These are phyloP conservation scores for Talaromyces thailandensis DNA, from an alignment of 495 filamentous ascomycete species.

Conservation along the genomic window DNA sequence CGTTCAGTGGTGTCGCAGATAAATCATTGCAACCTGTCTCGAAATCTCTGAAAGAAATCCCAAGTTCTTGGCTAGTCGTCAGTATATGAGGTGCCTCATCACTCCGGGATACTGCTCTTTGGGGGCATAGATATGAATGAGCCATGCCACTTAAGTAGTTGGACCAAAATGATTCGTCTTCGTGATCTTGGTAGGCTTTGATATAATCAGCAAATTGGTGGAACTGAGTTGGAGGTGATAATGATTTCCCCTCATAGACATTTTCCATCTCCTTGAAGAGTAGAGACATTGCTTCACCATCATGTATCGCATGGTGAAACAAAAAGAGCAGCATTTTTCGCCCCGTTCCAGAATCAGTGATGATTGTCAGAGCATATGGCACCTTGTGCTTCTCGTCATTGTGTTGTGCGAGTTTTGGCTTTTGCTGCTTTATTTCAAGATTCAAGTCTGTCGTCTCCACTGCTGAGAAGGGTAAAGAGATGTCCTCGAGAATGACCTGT, in stretches of 20 bases:
- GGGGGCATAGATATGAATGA: slow-evolving; percentile 34
- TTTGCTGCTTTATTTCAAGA: slow-evolving; percentile 12
- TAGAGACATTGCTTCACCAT: slow-evolving; percentile 58
- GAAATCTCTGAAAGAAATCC: slow-evolving; percentile 31
- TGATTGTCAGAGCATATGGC: slow-evolving; percentile 21
- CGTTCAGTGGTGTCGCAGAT: slow-evolving; percentile 51
- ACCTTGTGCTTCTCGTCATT: slow-evolving; percentile 14
- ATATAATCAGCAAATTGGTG: slow-evolving; percentile 38
- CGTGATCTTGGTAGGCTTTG: slow-evolving; percentile 18
- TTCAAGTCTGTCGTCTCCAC: slow-evolving; percentile 12
- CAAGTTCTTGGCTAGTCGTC: slow-evolving; percentile 11
- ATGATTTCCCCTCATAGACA: slow-evolving; percentile 26
- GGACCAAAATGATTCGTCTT: slow-evolving; percentile 55
- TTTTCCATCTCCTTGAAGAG: slow-evolving; percentile 59
- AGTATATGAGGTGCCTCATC: slow-evolving; percentile 12
- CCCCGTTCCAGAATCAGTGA: slow-evolving; percentile 8
- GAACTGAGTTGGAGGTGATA: slow-evolving; percentile 27
- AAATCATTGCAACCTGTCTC: slow-evolving; percentile 36
- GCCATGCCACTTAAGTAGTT: slow-evolving; percentile 38
- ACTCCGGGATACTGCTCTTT: slow-evolving; percentile 6
- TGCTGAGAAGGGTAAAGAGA: slow-evolving; percentile 14
- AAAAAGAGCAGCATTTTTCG: slow-evolving; percentile 39
- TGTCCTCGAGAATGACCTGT: slow-evolving; percentile 43
- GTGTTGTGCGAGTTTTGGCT: slow-evolving; percentile 15
- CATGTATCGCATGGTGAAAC: slow-evolving; percentile 78